Base-by-base conservation (phyloP, 352 stramenopile species). In the Aphanomyces invadans region DNA sequence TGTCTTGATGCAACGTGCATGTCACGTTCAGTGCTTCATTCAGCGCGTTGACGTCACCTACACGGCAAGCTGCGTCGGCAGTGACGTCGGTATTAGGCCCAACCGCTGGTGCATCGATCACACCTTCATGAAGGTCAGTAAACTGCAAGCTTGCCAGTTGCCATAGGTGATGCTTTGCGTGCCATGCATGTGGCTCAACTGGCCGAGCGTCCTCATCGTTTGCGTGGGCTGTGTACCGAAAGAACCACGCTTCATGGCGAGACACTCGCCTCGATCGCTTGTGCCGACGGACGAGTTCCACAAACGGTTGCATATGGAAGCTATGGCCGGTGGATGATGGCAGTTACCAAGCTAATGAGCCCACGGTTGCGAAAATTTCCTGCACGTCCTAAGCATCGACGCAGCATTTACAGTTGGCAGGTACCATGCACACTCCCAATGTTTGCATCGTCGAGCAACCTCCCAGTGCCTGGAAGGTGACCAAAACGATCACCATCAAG, bases 131-230 rank as follows among this genome's bases (percentile, higher is more conserved):
- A 4, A 57, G 25, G 19, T n/a, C 10, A 11, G 49, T 33, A 32
- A 57, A 57, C 23, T 57, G 19, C 4, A 57, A n/a, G n/a, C 49
- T 57, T 33, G 49, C 49, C 19, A 57, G 25, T 57, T 57, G 49
- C 49, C 49, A 57, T 17, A 57, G 29, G 49, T 57, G 4, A 10
- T 5, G 4, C 36, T 19, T 21, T 11, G 25, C 4, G 49, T 33
- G 25, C 49, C 25, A 38, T 5, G 49, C 21, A 33, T 57, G 49
- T 26, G 15, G 15, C 36, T 42, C 36, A 15, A 42, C 36, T 7
- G 7, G 7, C 7, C 15, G 7, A 15, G 36, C 36, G 15, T 42
- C 36, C 7, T 42, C 36, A 15, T 15, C 36, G 36, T 15, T 15
- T 42, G 15, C 36, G 36, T 15, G 36, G 36, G 36, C 15, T 42